Conservation (phyloP, 148 eudicot species). For the Camellia granthamiana region DNA sequence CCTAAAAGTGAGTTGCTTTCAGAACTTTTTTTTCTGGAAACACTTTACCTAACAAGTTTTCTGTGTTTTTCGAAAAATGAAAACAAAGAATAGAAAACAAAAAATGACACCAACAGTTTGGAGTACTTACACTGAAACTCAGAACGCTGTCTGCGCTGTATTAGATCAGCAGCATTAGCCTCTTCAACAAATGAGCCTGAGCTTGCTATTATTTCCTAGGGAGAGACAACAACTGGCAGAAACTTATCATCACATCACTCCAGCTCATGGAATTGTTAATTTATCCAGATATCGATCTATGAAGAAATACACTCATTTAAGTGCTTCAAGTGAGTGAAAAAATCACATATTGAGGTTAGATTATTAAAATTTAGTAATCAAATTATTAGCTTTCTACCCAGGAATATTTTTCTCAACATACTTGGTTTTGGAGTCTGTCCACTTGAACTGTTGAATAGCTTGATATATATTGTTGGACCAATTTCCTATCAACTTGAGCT, state of each 20-base stretch:
- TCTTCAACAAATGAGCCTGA: slow-evolving; percentile 48
- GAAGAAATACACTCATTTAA: not conserved
- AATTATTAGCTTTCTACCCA: not conserved
- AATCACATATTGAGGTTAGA: too few species aligned
- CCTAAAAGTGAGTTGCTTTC: too few species aligned
- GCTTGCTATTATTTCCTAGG: slow-evolving; percentile 64
- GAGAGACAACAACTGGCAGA: slow-evolving; percentile 45
- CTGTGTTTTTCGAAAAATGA: too few species aligned
- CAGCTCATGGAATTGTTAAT: not conserved
- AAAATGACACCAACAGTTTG: not conserved
- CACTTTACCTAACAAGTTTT: too few species aligned
- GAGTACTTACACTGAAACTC: slow-evolving; percentile 70
- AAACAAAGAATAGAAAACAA: not conserved
- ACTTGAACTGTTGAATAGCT: too few species aligned
- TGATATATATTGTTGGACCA: too few species aligned
- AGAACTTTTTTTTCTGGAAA: too few species aligned
- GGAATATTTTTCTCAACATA: not conserved
- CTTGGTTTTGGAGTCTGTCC: not conserved
- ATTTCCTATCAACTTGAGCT: too few species aligned
- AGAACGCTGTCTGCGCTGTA: slow-evolving; percentile 85
- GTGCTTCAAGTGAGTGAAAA: not conserved
- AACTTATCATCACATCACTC: slow-evolving; percentile 44
- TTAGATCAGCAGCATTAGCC: slow-evolving; percentile 90
- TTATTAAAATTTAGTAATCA: not conserved
- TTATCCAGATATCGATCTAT: not conserved